Evolutionary conservation across 106 monocot genomes (phyloP).

Genomic region (Alisma plantagoaquatica): DNA sequence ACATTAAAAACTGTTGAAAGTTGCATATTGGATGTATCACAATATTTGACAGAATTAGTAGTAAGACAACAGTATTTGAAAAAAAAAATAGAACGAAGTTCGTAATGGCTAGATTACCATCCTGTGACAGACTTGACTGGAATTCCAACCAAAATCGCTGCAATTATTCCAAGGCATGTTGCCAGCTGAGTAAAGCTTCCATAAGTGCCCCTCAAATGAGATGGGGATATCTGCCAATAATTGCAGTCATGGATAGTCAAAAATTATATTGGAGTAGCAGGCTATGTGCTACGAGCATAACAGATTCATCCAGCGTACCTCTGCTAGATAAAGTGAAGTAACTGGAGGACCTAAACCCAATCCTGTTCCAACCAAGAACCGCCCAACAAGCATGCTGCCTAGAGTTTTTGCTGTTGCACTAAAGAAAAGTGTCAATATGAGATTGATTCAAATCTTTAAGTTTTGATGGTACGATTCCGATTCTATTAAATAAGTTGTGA

Average conservation of each 20-base stretch:
- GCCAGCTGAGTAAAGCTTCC: constrained; percentile 98
- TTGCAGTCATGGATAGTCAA: no score
- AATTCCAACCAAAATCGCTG: constrained; percentile 65
- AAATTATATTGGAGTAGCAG: no score
- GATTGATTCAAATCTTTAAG: no score
- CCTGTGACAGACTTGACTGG: constrained; percentile 54
- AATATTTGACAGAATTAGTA: no score
- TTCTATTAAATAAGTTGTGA: no score
- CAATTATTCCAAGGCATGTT: constrained; percentile 89
- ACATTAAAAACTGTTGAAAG: constrained; percentile 2
- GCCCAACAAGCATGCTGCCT: constrained; percentile 80
- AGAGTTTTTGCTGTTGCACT: constrained; percentile 65
- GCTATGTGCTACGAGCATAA: no score
- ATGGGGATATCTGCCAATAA: constrained; percentile 68
- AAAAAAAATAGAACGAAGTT: no score
- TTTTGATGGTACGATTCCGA: no score
- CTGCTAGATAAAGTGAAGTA: constrained; percentile 84
- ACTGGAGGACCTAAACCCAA: constrained; percentile 92
- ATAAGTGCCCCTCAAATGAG: constrained; percentile 90
- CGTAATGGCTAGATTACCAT: constrained; percentile 35
- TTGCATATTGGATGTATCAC: no score
- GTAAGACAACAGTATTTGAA: no score
- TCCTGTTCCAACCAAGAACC: constrained; percentile 92
- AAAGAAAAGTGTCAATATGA: constrained; percentile 7
- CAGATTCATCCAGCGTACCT: no score